Base-by-base conservation (phyloP, 225 moss, liverwort and hornwort genomes). In the Physcomitrium patens region DNA sequence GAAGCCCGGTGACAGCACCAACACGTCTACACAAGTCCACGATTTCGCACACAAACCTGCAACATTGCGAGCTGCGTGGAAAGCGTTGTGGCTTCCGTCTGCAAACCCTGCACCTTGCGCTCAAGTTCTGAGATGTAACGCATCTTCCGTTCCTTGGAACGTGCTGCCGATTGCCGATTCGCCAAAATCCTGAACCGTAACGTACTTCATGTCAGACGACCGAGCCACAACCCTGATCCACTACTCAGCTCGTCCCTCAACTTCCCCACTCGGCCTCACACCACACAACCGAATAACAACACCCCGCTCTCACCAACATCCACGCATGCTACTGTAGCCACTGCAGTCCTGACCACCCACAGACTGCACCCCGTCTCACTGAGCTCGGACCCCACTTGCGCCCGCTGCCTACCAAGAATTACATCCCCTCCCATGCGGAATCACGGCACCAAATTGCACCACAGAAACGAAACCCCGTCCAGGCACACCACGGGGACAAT, bases 81-180 rank as follows among this genome's bases (percentile, higher is more conserved):
- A 37, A 93, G 86, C 7, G 93, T 89, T 10, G 91, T 93, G 9
- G 89, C 91, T 76, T 93, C 93, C 9, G 93, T 89, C 69, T 93
- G 93, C 81, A 93, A 75, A 24, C 87, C 87, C 84, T 93, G 93
- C 73, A 93, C 93, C 80, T 93, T 93, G 58, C 93, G 83, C 71
- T 93, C 93, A 37, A 93, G 79, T 67, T 93, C 93, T 19, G 93
- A 93, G 20, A 93, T 93, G 31, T 93, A 93, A 14, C 93, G 86
- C 93, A 93, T 93, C 72, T 93, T 93, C 23, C 93, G 80, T 76
- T 93, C 93, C 82, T 93, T 93, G 0, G 93, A 93, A 57, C 93
- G 93, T 28, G 93, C 93, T 60, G 93, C 93, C 28, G 93, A 93
- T 76, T 93, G 93, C 41, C 93, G 85, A 57, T 93, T 93, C 16